A percentile compares a stretch with the other conserved stretches of the same genome.
These are phyloP conservation scores for Chytridium lagenaria DNA, from an alignment of 371 early-diverging fungal species.

Conservation along the genomic window DNA sequence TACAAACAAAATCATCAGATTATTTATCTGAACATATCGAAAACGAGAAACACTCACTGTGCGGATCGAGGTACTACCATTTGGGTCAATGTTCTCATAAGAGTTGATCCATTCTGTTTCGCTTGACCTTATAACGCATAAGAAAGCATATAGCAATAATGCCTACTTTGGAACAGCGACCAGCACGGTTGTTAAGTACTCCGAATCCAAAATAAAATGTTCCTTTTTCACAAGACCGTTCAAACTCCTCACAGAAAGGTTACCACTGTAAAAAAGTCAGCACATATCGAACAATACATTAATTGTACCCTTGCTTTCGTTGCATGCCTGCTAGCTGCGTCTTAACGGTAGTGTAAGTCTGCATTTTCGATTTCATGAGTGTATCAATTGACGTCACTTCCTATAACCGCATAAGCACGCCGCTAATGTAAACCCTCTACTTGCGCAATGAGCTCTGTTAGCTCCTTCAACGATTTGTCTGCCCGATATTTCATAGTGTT, in stretches of 20 bases:
- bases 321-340: conserved; percentile 78
- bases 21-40: neutral
- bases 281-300: neutral
- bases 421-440: conserved; percentile 28
- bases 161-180: conserved; percentile 93
- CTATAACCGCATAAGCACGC: conserved; percentile 47
- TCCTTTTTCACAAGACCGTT: conserved; percentile 89
- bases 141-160: neutral
- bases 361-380: conserved; percentile 85
- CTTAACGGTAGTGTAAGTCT: conserved; percentile 82
- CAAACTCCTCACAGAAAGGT: conserved; percentile 84
- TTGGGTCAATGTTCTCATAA: conserved; percentile 88
- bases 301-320: conserved; percentile 76
- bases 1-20: too few relatives aligned
- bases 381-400: conserved; percentile 86
- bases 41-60: conserved; percentile 61
- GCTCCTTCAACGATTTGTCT: conserved; percentile 88
- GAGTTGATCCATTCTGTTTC: conserved; percentile 81
- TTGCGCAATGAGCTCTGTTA: conserved; percentile 72
- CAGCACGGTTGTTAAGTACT: conserved; percentile 86
- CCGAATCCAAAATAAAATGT: conserved; percentile 89
- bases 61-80: conserved; percentile 97
- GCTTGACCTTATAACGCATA: conserved; percentile 51
- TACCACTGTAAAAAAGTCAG: conserved; percentile 71
- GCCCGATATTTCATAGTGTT: conserved; percentile 95